Evolutionary conservation across 2,329 filamentous ascomycete species (phyloP).

Genomic region (Scytalidium sp.): DNA sequence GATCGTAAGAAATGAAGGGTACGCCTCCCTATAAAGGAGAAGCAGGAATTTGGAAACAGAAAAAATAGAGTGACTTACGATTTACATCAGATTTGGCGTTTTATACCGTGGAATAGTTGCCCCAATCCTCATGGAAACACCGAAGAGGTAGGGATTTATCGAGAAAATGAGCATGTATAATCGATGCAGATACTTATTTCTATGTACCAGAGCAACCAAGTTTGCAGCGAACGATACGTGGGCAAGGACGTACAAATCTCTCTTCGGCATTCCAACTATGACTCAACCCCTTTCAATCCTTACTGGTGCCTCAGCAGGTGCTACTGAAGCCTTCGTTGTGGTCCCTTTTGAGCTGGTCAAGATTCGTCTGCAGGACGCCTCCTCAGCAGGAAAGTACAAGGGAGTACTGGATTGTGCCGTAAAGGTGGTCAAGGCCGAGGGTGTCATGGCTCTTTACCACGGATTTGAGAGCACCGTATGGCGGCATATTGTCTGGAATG

Average conservation of each 20-base stretch:
- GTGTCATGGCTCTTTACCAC: conserved; percentile 83
- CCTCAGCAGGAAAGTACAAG: conserved; percentile 80
- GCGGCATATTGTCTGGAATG: conserved; percentile 89
- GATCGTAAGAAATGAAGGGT: conserved; percentile 92
- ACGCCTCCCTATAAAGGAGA: no score
- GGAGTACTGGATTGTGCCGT: conserved; percentile 73
- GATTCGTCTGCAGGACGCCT: conserved; percentile 91
- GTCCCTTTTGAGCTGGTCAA: conserved; percentile 96
- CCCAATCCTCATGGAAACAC: conserved; percentile 92
- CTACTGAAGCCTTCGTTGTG: conserved; percentile 90
- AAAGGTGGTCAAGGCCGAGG: conserved; percentile 79
- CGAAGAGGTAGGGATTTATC: conserved; percentile 53
- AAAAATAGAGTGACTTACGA: background rate
- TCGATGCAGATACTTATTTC: background rate
- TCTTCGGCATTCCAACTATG: conserved; percentile 80
- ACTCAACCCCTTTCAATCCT: conserved; percentile 84
- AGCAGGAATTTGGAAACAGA: background rate
- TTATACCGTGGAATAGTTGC: conserved; percentile 91
- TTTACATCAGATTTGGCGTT: background rate
- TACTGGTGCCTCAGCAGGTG: conserved; percentile 86
- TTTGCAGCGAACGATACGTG: conserved; percentile 97
- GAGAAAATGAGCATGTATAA: no score
- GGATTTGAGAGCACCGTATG: conserved; percentile 91
- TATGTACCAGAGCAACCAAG: conserved; percentile 68
- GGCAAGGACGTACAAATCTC: conserved; percentile 83